Percentiles rank a stretch among this genome's conserved stretches.
Evolutionary conservation across 192 early-diverging fungal species (phyloP).

Genomic region (Linnemannia zychae): DNA sequence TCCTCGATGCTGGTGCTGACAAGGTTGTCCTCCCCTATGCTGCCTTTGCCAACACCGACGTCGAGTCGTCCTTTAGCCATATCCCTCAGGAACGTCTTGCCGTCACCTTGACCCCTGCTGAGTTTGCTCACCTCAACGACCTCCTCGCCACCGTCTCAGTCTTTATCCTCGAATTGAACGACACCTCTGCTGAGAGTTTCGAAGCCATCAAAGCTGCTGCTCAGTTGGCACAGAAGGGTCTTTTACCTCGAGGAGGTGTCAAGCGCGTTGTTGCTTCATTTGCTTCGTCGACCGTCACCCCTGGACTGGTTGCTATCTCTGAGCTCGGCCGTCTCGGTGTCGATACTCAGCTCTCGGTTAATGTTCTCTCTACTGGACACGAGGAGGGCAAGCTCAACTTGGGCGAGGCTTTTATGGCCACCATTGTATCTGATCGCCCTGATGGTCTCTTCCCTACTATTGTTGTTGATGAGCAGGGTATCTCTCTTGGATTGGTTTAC

Average conservation of each 20-base stretch:
- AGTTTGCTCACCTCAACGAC: slow-evolving; percentile 16
- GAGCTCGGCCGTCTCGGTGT: slow-evolving; percentile 49
- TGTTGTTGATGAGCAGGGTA: slow-evolving; percentile 90
- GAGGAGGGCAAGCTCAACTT: slow-evolving; percentile 62
- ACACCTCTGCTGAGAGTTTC: slow-evolving; percentile 22
- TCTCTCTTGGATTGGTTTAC: slow-evolving; percentile 94
- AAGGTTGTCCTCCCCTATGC: slow-evolving; percentile 59
- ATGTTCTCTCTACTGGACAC: slow-evolving; percentile 49
- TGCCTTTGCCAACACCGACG: slow-evolving; percentile 31
- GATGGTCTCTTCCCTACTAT: slow-evolving; percentile 94
- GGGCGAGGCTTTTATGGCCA: slow-evolving; percentile 70
- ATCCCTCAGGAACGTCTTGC: slow-evolving; percentile 63
- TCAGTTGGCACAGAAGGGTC: slow-evolving; percentile 31
- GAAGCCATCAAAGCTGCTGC: slow-evolving; percentile 36
- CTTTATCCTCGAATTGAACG: slow-evolving; percentile 40
- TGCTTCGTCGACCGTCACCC: slow-evolving; percentile 13
- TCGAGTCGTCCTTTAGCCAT: slow-evolving; percentile 42
- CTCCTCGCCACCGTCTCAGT: slow-evolving; percentile 44
- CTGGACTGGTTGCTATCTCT: slow-evolving; percentile 47
- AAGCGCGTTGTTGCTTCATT: slow-evolving; percentile 52
- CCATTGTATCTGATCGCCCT: slow-evolving; percentile 82
- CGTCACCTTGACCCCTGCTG: slow-evolving; percentile 28
- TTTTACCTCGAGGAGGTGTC: slow-evolving; percentile 61
- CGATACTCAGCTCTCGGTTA: slow-evolving; percentile 49
- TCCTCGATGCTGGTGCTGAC: slow-evolving; percentile 63